Base-by-base conservation (phyloP, 139 green algal genomes). In the Pseudopediastrum boryanum region DNA sequence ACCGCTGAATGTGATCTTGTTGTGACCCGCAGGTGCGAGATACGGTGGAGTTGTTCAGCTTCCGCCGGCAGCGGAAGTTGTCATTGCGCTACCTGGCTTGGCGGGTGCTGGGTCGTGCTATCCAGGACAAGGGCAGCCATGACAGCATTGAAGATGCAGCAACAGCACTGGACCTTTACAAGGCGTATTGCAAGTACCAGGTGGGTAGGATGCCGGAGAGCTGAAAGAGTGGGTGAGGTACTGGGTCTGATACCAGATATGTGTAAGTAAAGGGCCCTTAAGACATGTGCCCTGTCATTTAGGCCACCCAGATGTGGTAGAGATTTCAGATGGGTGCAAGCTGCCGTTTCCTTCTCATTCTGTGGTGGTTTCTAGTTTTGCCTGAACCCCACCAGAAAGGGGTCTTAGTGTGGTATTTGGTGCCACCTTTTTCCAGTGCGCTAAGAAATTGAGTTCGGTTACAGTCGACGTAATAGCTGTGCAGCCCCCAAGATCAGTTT, bases 131-230 rank as follows among this genome's bases (percentile, higher is more conserved):
- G 79, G 72, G 54, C 6, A 88, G 85, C 1, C 94, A 97, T 80
- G 94, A 98, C 85, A 94, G 88, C 23, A 95, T 99, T 41, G 96
- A 98, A 82, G 96, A 99, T 63, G 95, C 96, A 7, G 86, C 89
- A 31, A 94, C 93, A n/a, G 95, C 95, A 0, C 86, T 99, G 23
- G 62, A 71, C 46, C 87, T 98, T 16, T 97, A 94, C 77, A 66
- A 93, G 59, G 88, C 88, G 64, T 98, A 98, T 73, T 65, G 88
- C 31, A 58, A 91, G 67, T 84, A 97, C 21, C 29, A 75, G 63
- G 75, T 70, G 48, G 7, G 72, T 1, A 51, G 23, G 65, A 23
- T 10, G 65, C 6, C 10, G 61, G 25, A n/a, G 13, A 13, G 13
- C 25, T 10, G 16, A 13, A n/a, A 13, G 16, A 13, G 25, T 27